Conservation (phyloP, 306 rosid genomes). For the Cercis canadensis region DNA sequence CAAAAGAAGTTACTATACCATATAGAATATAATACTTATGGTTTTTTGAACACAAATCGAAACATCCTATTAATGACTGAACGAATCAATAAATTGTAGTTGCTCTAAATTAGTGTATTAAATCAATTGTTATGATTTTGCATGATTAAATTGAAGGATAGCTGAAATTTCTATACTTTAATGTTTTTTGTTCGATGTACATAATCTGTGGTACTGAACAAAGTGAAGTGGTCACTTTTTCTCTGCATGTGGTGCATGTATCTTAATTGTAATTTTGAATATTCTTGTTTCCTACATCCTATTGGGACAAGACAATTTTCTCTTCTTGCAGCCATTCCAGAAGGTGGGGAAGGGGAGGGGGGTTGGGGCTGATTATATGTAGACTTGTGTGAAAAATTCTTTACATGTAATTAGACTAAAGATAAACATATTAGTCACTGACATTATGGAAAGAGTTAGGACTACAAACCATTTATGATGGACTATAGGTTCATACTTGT, state of each 20-base stretch:
- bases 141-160: too few relatives aligned
- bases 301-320: not conserved
- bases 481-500: not conserved
- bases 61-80: too few relatives aligned
- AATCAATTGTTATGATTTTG: too few relatives aligned
- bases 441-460: not conserved
- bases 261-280: too few relatives aligned
- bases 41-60: too few relatives aligned
- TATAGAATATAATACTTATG: not conserved
- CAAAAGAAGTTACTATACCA: too few relatives aligned
- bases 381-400: constrained; percentile 6
- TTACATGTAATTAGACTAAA: constrained; percentile 21
- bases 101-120: too few relatives aligned
- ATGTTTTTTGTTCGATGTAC: not conserved
- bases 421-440: constrained; percentile 1
- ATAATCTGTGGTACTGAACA: not conserved
- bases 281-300: not conserved
- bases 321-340: not conserved
- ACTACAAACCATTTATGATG: not conserved
- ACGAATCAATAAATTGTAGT: too few relatives aligned
- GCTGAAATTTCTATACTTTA: too few relatives aligned
- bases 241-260: not conserved
- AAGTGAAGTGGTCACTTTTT: not conserved
- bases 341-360: not conserved
- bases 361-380: not conserved